Percentiles rank a stretch among this genome's conserved stretches.
phyloP scores from a whole-genome alignment of 805 yeast species.

The Pichia heedii region DNA sequence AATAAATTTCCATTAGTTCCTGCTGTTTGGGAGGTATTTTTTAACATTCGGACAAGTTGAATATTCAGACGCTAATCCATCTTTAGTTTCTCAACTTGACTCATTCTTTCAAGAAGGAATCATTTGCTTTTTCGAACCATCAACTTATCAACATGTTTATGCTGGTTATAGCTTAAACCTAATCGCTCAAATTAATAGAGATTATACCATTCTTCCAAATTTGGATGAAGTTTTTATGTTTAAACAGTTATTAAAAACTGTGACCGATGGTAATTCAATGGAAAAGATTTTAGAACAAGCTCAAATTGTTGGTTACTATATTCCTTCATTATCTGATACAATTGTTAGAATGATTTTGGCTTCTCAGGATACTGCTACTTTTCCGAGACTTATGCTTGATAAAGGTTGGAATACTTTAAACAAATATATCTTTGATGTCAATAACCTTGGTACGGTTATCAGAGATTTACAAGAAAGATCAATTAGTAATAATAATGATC shows the following conservation, averaged over 20 bases:
- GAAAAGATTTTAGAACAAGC: not conserved
- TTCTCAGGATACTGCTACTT: not conserved
- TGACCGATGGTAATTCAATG: not conserved
- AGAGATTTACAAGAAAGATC: too few relatives aligned
- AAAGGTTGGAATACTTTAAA: not conserved
- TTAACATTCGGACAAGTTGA: not conserved
- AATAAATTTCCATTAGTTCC: not conserved
- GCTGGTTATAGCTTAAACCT: not conserved
- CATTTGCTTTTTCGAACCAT: not conserved
- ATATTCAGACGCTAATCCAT: too few relatives aligned
- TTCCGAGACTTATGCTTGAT: not conserved
- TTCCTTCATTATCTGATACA: not conserved
- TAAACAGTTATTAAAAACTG: not conserved
- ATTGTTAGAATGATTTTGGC: not conserved
- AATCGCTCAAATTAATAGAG: not conserved
- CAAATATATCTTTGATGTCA: not conserved
- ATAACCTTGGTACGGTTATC: too few relatives aligned
- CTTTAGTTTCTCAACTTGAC: not conserved
- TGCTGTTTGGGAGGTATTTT: not conserved
- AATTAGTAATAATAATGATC: too few relatives aligned
- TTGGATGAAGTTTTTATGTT: not conserved
- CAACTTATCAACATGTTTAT: not conserved
- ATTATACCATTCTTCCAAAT: not conserved
- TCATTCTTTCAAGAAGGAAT: conserved; percentile 2
- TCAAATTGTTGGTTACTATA: not conserved